Conservation (phyloP, 441 rosid genomes). For the Kokia cookei region DNA sequence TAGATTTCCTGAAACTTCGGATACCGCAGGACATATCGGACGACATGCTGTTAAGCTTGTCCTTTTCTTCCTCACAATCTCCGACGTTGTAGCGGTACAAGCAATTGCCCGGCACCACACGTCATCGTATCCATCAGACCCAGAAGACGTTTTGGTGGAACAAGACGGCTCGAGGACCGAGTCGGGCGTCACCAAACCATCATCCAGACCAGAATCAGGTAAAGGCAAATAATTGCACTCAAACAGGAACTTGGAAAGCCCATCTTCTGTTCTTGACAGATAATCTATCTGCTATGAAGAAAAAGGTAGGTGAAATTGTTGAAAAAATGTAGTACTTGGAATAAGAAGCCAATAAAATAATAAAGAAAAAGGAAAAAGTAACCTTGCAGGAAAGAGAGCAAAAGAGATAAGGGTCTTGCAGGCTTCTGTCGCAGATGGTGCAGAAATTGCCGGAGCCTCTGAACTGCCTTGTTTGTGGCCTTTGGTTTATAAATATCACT, state of each 20-base stretch:
- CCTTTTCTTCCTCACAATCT: slow-evolving; percentile 71
- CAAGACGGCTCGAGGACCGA: slow-evolving; percentile 56
- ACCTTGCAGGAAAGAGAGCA: slow-evolving; percentile 95
- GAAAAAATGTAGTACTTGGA: not conserved
- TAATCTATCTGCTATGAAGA: slow-evolving; percentile 42
- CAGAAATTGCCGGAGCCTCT: slow-evolving; percentile 68
- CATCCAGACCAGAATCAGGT: slow-evolving; percentile 42
- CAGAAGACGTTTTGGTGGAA: slow-evolving; percentile 50
- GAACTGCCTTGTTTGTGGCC: slow-evolving; percentile 68
- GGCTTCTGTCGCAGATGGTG: slow-evolving; percentile 58
- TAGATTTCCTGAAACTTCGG: slow-evolving; percentile 42
- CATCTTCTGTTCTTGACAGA: slow-evolving; percentile 46
- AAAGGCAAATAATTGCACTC: slow-evolving; percentile 60
- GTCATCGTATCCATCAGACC: slow-evolving; percentile 41
- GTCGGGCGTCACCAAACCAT: slow-evolving; percentile 49
- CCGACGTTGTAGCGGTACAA: slow-evolving; percentile 57
- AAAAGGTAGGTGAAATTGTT: slow-evolving; percentile 2
- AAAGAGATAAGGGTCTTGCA: slow-evolving; percentile 67
- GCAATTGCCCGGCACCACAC: slow-evolving; percentile 46
- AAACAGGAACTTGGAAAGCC: slow-evolving; percentile 48
- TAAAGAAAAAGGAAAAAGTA: not conserved
- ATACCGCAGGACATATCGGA: slow-evolving; percentile 29
- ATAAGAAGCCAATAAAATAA: not conserved
- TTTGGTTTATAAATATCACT: slow-evolving; percentile 72
- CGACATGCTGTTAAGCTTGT: slow-evolving; percentile 54